phyloP scores from a whole-genome alignment of 352 stramenopile species.

The Globisporangium abappressorium region DNA sequence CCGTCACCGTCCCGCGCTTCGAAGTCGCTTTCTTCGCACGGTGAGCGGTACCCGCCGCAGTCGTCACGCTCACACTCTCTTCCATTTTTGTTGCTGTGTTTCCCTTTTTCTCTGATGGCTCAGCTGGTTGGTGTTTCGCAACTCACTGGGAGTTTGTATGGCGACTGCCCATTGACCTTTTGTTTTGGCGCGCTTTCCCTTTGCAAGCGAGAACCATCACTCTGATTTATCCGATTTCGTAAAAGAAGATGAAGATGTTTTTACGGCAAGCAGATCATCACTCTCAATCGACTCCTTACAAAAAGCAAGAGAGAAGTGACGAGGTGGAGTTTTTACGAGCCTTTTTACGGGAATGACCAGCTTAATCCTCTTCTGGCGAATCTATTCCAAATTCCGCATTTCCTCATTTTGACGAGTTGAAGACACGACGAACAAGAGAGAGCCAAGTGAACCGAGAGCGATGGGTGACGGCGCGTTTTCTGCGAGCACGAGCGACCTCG shows the following conservation, averaged over 20 bases:
- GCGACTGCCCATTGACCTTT: constrained; percentile 3
- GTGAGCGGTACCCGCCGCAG: not conserved
- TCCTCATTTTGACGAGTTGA: constrained; percentile 11
- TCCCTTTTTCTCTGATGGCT: not conserved
- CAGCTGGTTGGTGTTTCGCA: not conserved
- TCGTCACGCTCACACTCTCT: constrained; percentile 1
- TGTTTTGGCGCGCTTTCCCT: constrained; percentile 6
- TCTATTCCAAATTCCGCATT: not conserved
- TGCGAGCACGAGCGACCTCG: constrained; percentile 25
- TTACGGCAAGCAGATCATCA: not conserved
- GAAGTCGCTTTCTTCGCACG: constrained; percentile 7
- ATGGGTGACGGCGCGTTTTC: constrained; percentile 9
- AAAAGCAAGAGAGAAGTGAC: not conserved
- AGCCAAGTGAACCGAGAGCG: not conserved
- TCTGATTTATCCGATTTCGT: constrained; percentile 1
- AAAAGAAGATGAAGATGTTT: not conserved
- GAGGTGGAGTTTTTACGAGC: constrained; percentile 10
- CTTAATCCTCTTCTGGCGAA: not conserved
- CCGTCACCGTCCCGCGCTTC: not conserved
- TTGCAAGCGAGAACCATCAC: not conserved
- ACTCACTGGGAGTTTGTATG: constrained; percentile 3
- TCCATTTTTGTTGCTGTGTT: constrained; percentile 6
- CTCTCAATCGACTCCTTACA: not conserved
- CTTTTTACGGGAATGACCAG: constrained; percentile 6
- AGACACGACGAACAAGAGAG: not conserved